Percentiles rank a stretch among this genome's conserved stretches.
phyloP scores from a whole-genome alignment of 768 basidiomycete genomes.

The Scleroderma citrinum region DNA sequence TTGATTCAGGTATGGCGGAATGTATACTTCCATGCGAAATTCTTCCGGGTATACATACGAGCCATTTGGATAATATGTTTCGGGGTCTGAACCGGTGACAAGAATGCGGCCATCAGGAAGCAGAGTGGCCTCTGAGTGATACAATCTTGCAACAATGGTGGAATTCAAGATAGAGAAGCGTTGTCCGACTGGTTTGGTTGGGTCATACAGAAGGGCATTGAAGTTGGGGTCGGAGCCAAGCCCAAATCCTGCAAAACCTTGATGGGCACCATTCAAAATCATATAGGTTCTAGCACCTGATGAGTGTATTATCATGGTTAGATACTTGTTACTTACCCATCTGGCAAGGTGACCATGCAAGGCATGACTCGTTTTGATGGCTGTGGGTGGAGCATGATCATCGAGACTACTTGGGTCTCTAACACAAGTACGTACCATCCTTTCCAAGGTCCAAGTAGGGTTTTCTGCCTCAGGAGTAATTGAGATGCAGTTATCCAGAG shows the following conservation, averaged over 20 bases:
- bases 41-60: conserved; percentile 59
- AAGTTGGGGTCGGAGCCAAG: conserved; percentile 59
- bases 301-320: not conserved
- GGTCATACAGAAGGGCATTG: conserved; percentile 65
- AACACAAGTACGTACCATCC: conserved; percentile 53
- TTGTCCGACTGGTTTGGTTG: conserved; percentile 47
- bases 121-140: conserved; percentile 73
- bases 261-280: conserved; percentile 69
- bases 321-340: conserved; percentile 14
- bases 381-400: conserved; percentile 25
- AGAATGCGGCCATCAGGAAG: conserved; percentile 71
- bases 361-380: conserved; percentile 72
- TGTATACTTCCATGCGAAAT: conserved; percentile 73
- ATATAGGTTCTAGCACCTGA: conserved; percentile 57
- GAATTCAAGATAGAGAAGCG: conserved; percentile 61
- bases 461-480: conserved; percentile 60
- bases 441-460: conserved; percentile 64
- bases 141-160: conserved; percentile 70
- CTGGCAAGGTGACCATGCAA: conserved; percentile 63
- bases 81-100: conserved; percentile 71
- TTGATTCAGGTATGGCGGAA: conserved; percentile 76
- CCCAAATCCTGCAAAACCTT: conserved; percentile 71
- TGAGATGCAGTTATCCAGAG: conserved; percentile 65
- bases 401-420: not conserved
- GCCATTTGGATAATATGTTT: conserved; percentile 39